Percentiles rank a stretch among this genome's conserved stretches.
Evolutionary conservation across 2,329 filamentous ascomycete species (phyloP).

Genomic region (Drechslera avenae): DNA sequence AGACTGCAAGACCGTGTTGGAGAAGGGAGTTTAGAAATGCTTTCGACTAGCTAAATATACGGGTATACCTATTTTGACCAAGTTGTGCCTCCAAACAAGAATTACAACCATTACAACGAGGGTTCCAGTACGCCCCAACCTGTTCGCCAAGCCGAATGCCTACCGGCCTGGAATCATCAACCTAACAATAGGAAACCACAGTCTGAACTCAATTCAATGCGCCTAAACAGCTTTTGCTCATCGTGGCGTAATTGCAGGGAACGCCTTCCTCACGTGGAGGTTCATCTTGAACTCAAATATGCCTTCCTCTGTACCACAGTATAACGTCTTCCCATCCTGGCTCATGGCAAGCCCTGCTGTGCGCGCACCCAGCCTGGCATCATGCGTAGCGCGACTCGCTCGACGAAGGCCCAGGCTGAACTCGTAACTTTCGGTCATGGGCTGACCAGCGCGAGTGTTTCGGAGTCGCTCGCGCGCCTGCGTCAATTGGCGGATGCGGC

Average conservation of each 20-base stretch:
- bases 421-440: conserved; percentile 31
- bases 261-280: conserved; percentile 62
- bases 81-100: conserved; percentile 1
- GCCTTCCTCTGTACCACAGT: conserved; percentile 66
- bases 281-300: conserved; percentile 77
- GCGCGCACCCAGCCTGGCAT: conserved; percentile 48
- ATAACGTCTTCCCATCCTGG: conserved; percentile 54
- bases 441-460: conserved; percentile 36
- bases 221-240: conserved; percentile 21
- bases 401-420: conserved; percentile 34
- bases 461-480: conserved; percentile 47
- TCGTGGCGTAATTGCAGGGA: conserved; percentile 48
- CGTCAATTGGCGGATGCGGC: conserved; percentile 44
- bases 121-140: conserved; percentile 5
- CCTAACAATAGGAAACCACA: not conserved
- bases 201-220: not conserved
- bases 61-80: conserved; percentile 12
- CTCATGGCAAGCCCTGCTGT: conserved; percentile 57
- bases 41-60: conserved; percentile 6
- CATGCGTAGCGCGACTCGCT: conserved; percentile 30
- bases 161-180: conserved; percentile 1
- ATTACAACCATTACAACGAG: conserved; percentile 5
- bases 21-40: not conserved
- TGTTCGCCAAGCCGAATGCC: conserved; percentile 10
- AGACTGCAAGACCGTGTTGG: not conserved